Conservation (phyloP, 2,329 filamentous ascomycete genomes). For the Aspergillus viridinutans region DNA sequence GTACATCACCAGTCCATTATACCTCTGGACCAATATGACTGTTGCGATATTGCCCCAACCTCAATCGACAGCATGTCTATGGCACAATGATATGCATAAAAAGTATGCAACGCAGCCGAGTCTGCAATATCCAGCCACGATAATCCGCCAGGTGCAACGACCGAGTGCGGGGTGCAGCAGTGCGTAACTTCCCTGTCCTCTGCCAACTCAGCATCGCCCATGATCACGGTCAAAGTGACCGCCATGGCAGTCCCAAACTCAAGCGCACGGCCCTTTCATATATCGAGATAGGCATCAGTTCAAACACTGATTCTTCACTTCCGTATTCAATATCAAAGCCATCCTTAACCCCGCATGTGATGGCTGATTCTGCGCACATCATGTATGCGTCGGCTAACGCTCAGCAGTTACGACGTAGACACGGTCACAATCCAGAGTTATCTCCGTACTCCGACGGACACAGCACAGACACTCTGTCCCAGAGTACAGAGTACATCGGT, state of each 20-base stretch:
- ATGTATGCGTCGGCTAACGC: neutral
- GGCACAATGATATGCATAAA: neutral
- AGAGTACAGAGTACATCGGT: neutral
- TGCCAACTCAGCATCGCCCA: neutral
- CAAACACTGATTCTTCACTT: neutral
- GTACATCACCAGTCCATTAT: neutral
- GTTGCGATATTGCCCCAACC: neutral
- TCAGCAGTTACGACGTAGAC: neutral
- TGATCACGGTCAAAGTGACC: neutral
- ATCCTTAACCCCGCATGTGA: neutral
- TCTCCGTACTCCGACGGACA: too few species aligned
- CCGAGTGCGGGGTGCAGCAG: neutral
- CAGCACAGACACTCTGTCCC: too few species aligned
- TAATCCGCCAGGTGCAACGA: neutral
- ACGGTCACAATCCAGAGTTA: neutral
- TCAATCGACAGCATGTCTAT: neutral
- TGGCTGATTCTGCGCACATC: neutral
- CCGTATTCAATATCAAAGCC: neutral
- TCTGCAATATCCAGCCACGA: neutral
- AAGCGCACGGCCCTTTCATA: neutral
- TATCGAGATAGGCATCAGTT: neutral
- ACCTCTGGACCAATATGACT: neutral
- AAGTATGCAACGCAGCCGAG: neutral
- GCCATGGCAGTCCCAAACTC: neutral
- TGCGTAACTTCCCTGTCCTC: neutral